phyloP scores from a whole-genome alignment of 768 basidiomycete species.

The Tulasnella sp. region DNA sequence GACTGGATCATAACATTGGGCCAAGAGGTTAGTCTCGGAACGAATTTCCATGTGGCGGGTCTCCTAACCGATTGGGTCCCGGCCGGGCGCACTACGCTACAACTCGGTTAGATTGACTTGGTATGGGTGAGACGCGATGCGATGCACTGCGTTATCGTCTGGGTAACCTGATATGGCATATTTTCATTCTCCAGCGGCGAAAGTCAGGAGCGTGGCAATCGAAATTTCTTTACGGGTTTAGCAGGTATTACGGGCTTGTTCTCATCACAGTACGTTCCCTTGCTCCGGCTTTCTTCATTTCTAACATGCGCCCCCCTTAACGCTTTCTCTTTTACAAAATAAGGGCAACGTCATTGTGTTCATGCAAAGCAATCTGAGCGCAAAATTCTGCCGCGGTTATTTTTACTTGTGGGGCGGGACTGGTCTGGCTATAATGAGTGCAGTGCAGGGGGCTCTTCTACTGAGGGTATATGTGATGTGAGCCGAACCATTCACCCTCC shows the following conservation, averaged over 20 bases:
- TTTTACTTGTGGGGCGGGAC: not conserved
- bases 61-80: not conserved
- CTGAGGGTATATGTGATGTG: not conserved
- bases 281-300: not conserved
- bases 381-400: not conserved
- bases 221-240: not conserved
- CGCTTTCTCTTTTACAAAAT: not conserved
- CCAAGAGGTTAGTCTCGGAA: constrained; percentile 1
- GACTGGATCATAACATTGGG: constrained; percentile 20
- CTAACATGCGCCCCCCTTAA: not conserved
- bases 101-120: not conserved
- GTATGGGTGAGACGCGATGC: not conserved
- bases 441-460: not conserved
- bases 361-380: not conserved
- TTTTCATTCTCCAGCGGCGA: not conserved
- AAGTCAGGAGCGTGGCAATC: not conserved
- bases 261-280: not conserved
- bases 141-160: too few relatives aligned
- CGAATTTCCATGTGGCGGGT: not conserved
- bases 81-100: not conserved
- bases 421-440: not conserved
- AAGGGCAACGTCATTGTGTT: not conserved
- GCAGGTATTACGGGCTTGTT: constrained; percentile 5
- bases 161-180: not conserved
- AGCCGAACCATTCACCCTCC: not conserved